These are phyloP conservation scores for Candida tammaniensis DNA, from an alignment of 805 yeast genomes.

Conservation along the genomic window DNA sequence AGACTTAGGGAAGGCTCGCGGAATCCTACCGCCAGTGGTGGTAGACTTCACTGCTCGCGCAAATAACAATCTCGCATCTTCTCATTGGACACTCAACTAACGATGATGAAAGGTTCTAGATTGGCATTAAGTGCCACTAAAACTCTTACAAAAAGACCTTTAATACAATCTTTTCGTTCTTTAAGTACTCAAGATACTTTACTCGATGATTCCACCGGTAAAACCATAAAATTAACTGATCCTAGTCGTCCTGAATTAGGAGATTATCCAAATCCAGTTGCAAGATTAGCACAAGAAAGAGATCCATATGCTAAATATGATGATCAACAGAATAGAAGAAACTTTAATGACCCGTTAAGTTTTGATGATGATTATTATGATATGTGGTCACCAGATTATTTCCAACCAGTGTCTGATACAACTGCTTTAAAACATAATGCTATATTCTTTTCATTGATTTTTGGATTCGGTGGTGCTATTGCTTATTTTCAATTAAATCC, in stretches of 20 bases:
- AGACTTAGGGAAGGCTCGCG: no score
- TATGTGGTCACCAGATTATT: constrained; percentile 84
- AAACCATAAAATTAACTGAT: constrained; percentile 38
- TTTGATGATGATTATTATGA: constrained; percentile 72
- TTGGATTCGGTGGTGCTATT: constrained; percentile 44
- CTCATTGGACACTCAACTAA: constrained; percentile 10
- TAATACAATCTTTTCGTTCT: no score
- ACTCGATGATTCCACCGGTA: constrained; percentile 39
- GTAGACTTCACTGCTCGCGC: no score
- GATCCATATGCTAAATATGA: constrained; percentile 74
- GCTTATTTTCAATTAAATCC: constrained; percentile 50
- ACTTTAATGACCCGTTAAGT: constrained; percentile 68
- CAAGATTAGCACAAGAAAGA: constrained; percentile 58
- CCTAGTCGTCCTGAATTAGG: constrained; percentile 42
- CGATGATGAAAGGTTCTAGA: no score
- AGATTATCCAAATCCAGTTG: constrained; percentile 65
- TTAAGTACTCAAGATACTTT: constrained; percentile 37
- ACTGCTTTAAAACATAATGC: constrained; percentile 59
- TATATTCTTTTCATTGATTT: constrained; percentile 41
- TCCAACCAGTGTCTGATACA: constrained; percentile 54
- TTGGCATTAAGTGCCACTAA: no score
- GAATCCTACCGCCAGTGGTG: no score
- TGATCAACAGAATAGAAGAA: constrained; percentile 79
- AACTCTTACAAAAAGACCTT: no score
- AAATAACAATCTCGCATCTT: constrained; percentile 10